Evolutionary conservation across 1,284 basidiomycete genomes (phyloP).

Genomic region (Rhodotorula sp.): DNA sequence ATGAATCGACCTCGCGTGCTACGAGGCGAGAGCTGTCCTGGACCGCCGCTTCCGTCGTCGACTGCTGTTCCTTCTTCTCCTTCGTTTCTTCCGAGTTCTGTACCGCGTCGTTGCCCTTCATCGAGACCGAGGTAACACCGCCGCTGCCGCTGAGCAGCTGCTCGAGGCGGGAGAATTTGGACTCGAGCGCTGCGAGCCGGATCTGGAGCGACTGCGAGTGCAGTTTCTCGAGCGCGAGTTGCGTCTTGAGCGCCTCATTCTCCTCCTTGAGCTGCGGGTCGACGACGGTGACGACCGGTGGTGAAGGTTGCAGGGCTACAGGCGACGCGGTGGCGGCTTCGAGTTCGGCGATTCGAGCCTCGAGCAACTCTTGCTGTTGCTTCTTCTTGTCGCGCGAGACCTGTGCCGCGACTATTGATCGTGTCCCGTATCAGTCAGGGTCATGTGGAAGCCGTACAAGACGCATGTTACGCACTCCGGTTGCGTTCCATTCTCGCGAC

Average conservation of each 20-base stretch:
- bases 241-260: constrained; percentile 30
- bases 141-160: constrained; percentile 6
- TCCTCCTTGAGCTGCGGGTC: constrained; percentile 23
- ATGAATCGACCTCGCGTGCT: constrained; percentile 36
- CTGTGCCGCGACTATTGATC: constrained; percentile 6
- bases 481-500: constrained; percentile 17
- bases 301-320: background rate
- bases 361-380: constrained; percentile 18
- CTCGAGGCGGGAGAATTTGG: constrained; percentile 34
- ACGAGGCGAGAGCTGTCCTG: constrained; percentile 35
- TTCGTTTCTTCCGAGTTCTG: background rate
- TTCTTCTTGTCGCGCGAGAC: constrained; percentile 18
- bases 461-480: constrained; percentile 12
- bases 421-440: background rate
- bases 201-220: constrained; percentile 32
- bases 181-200: constrained; percentile 31
- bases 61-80: background rate
- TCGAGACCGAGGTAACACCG: too few relatives aligned
- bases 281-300: background rate
- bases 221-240: constrained; percentile 30
- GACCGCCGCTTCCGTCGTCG: constrained; percentile 3
- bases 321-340: constrained; percentile 9
- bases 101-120: background rate
- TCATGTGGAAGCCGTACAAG: background rate
- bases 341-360: constrained; percentile 28